A percentile compares a stretch with the other conserved stretches of the same genome.
Conservation (phyloP, 768 basidiomycete species). For the Suillus subluteus region DNA sequence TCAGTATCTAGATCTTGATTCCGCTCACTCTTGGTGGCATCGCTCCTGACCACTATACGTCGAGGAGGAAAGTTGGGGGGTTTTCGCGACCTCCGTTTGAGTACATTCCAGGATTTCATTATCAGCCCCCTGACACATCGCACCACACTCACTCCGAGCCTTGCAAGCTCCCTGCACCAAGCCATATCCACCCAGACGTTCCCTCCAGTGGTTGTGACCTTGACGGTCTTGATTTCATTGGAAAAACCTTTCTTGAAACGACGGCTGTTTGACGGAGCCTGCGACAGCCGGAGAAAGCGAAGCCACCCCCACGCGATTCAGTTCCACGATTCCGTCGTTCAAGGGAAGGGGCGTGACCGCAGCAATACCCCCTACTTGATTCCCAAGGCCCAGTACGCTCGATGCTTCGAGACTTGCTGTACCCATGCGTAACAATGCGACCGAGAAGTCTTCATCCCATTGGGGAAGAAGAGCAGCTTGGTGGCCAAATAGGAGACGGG, state of each 20-base stretch:
- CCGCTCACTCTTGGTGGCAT: slow-evolving; percentile 9
- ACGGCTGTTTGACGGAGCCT: slow-evolving; percentile 26
- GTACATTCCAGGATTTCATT: slow-evolving; percentile 20
- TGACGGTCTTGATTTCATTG: slow-evolving; percentile 55
- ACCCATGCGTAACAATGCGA: slow-evolving; percentile 71
- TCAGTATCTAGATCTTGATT: slow-evolving; percentile 13
- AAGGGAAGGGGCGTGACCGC: slow-evolving; percentile 20
- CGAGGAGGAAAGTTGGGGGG: slow-evolving; percentile 4
- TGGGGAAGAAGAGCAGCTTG: slow-evolving; percentile 48
- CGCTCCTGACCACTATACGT: slow-evolving; percentile 3
- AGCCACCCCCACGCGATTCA: slow-evolving; percentile 48
- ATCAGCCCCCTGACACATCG: slow-evolving; percentile 30
- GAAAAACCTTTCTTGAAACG: slow-evolving; percentile 42
- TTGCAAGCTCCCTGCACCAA: slow-evolving; percentile 44
- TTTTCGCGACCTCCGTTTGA: slow-evolving; percentile 21
- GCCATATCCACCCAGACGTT: slow-evolving; percentile 44
- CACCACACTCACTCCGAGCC: slow-evolving; percentile 35
- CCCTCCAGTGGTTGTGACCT: slow-evolving; percentile 35
- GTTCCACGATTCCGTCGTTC: slow-evolving; percentile 38
- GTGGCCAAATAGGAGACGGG: slow-evolving; percentile 61
- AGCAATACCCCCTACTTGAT: slow-evolving; percentile 66
- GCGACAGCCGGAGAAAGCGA: slow-evolving; percentile 36
- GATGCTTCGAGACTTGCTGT: slow-evolving; percentile 79
- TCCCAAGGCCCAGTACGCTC: slow-evolving; percentile 69
- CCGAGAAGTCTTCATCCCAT: slow-evolving; percentile 74